A percentile compares a stretch with the other conserved stretches of the same genome.
Conservation (phyloP, 495 filamentous ascomycete species). For the Patellaria atrata region DNA sequence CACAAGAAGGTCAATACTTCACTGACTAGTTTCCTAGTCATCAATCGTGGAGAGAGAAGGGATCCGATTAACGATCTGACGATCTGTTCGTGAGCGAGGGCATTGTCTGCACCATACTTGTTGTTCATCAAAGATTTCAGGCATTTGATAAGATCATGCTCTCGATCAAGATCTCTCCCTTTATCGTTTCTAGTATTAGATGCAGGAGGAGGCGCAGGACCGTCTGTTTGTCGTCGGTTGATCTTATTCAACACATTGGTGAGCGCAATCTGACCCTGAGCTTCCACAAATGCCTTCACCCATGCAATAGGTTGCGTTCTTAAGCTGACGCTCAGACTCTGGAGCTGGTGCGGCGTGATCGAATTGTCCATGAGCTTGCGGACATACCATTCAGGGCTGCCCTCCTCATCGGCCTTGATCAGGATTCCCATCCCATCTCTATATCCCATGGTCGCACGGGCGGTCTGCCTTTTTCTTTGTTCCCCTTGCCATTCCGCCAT, state of each 20-base stretch:
- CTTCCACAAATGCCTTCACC: constrained; percentile 94
- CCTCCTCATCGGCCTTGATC: constrained; percentile 75
- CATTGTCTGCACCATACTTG: constrained; percentile 96
- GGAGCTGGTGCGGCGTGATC: constrained; percentile 80
- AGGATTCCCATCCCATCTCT: constrained; percentile 50
- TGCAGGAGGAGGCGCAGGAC: constrained; percentile 44
- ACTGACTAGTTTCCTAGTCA: constrained; percentile 87
- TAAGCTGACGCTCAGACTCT: constrained; percentile 82
- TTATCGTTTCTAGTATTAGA: constrained; percentile 55
- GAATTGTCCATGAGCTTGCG: constrained; percentile 91
- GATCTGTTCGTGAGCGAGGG: constrained; percentile 77
- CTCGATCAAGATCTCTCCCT: constrained; percentile 79
- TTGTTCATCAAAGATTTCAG: constrained; percentile 97
- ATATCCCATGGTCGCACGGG: constrained; percentile 44
- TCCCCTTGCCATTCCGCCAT: constrained; percentile 88
- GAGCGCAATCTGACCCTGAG: constrained; percentile 90
- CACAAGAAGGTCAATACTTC: constrained; percentile 95
- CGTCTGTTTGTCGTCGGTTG: constrained; percentile 69
- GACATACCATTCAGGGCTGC: constrained; percentile 96
- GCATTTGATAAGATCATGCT: constrained; percentile 97
- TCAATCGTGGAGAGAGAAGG: constrained; percentile 74
- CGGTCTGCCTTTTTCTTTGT: constrained; percentile 67
- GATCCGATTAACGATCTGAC: constrained; percentile 79
- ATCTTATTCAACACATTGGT: constrained; percentile 89
- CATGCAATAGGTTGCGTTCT: constrained; percentile 94